A percentile compares a stretch with the other conserved stretches of the same genome.
Conservation (phyloP, 495 filamentous ascomycete species). For the Antarctomyces pellizariae region DNA sequence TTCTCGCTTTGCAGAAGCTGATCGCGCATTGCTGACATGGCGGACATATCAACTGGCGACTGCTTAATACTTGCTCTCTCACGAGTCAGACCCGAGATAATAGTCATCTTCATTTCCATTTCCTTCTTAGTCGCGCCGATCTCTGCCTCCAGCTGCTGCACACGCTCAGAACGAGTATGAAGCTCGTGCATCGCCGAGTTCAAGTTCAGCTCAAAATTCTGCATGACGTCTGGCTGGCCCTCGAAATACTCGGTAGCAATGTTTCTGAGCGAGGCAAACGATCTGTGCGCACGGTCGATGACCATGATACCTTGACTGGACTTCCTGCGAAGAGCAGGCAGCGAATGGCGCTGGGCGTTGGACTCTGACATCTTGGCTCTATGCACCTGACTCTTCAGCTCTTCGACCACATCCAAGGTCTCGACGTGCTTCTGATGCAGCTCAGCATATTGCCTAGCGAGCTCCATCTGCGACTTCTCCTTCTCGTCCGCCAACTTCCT, state of each 20-base stretch:
- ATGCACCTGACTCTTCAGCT: conserved; percentile 65
- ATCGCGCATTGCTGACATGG: conserved; percentile 69
- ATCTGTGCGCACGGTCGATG: conserved; percentile 77
- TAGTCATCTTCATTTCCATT: conserved; percentile 84
- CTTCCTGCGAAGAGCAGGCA: conserved; percentile 69
- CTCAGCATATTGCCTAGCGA: conserved; percentile 56
- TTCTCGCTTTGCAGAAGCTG: conserved; percentile 70
- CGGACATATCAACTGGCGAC: conserved; percentile 76
- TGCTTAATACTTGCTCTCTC: conserved; percentile 73
- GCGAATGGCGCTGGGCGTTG: conserved; percentile 35
- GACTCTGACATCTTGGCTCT: conserved; percentile 42
- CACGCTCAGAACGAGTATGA: conserved; percentile 63
- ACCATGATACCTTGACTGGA: conserved; percentile 80
- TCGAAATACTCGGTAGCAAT: conserved; percentile 74
- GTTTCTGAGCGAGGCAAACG: conserved; percentile 71
- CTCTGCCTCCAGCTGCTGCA: conserved; percentile 72
- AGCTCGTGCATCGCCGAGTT: conserved; percentile 87
- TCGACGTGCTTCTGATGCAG: conserved; percentile 63
- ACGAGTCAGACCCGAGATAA: conserved; percentile 81
- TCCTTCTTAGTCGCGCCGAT: conserved; percentile 69
- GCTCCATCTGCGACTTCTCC: conserved; percentile 41
- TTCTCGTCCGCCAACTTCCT: conserved; percentile 50
- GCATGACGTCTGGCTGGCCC: conserved; percentile 55
- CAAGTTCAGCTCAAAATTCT: conserved; percentile 80
- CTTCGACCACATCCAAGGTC: conserved; percentile 64